Evolutionary conservation across 306 rosid genomes (phyloP).

Genomic region (Cajanus cajan): DNA sequence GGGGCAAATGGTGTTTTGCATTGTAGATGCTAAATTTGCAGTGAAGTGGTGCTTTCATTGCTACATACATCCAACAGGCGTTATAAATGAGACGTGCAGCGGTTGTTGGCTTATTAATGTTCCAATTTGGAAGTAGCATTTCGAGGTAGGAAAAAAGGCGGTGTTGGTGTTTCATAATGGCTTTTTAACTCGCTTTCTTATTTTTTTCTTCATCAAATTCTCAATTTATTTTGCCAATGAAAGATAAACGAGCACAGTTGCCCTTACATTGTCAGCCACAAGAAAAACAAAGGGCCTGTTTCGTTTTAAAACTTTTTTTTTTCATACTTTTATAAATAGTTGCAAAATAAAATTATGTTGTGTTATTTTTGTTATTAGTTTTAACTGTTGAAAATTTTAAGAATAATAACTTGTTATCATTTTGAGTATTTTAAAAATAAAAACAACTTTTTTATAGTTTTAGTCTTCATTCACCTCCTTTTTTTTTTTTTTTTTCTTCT

Average conservation of each 20-base stretch:
- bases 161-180: conserved; percentile 12
- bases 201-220: background rate
- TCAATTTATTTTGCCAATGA: background rate
- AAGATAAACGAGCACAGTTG: background rate
- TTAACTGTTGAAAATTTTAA: too few species aligned
- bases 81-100: conserved; percentile 33
- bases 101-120: conserved; percentile 43
- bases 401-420: too few species aligned
- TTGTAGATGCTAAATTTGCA: conserved; percentile 18
- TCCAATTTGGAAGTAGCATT: conserved; percentile 8
- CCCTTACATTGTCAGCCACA: background rate
- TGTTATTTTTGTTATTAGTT: too few species aligned
- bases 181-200: background rate
- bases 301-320: background rate
- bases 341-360: too few species aligned
- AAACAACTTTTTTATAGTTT: too few species aligned
- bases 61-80: background rate
- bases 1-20: conserved; percentile 25
- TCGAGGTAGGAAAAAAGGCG: conserved; percentile 34
- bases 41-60: conserved; percentile 38
- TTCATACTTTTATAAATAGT: background rate
- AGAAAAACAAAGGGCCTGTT: background rate
- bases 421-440: too few species aligned
- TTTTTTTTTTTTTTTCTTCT: too few species aligned
- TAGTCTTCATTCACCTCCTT: too few species aligned